Evolutionary conservation across 768 basidiomycete genomes (phyloP).

Genomic region (Amanita pallidorosea): DNA sequence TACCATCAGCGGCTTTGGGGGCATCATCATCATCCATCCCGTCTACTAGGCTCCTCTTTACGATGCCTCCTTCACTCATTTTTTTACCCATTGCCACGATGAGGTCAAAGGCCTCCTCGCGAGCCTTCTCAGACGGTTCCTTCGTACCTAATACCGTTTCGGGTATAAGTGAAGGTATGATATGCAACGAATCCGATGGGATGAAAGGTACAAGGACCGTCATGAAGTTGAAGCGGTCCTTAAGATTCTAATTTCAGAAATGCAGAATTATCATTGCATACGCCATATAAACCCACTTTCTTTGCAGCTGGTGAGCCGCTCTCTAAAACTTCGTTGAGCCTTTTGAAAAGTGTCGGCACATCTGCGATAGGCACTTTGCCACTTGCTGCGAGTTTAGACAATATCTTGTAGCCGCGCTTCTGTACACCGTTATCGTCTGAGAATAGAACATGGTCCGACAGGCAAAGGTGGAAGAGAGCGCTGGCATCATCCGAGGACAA

Average conservation of each 20-base stretch:
- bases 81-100: conserved; percentile 87
- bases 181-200: conserved; percentile 61
- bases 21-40: conserved; percentile 76
- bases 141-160: conserved; percentile 95
- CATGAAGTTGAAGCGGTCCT: conserved; percentile 82
- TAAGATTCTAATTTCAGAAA: conserved; percentile 8
- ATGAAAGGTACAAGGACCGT: conserved; percentile 57
- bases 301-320: conserved; percentile 78
- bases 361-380: conserved; percentile 44
- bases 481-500: conserved; percentile 52
- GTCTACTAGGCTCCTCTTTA: conserved; percentile 65
- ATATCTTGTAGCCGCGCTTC: conserved; percentile 89
- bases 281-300: conserved; percentile 37
- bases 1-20: conserved; percentile 29
- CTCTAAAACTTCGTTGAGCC: conserved; percentile 53
- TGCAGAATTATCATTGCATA: not conserved
- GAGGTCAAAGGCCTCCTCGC: conserved; percentile 82
- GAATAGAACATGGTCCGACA: conserved; percentile 58
- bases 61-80: conserved; percentile 80
- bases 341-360: conserved; percentile 44
- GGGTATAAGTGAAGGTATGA: conserved; percentile 83
- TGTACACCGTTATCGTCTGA: conserved; percentile 82
- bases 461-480: conserved; percentile 57
- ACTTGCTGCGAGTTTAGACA: conserved; percentile 63
- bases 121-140: conserved; percentile 89